Percentiles rank a stretch among this genome's conserved stretches.
Evolutionary conservation across 495 filamentous ascomycete species (phyloP).

Genomic region (Lepraria neglecta): DNA sequence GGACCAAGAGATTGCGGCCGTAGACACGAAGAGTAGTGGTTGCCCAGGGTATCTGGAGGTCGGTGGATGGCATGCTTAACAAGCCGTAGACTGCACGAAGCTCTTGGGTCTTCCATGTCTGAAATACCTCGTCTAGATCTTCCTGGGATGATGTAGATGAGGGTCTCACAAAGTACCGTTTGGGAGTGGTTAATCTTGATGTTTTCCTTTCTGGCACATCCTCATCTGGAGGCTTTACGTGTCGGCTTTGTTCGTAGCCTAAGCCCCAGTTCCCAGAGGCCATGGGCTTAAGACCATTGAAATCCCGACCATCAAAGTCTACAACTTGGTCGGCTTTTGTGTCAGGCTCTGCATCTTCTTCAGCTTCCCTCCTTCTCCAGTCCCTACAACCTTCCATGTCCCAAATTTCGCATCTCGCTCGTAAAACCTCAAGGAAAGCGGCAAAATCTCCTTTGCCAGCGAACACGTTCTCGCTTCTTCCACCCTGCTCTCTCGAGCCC

Average conservation of each 20-base stretch:
- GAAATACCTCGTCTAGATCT: neutral
- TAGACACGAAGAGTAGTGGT: conserved; percentile 50
- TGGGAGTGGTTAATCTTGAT: conserved; percentile 8
- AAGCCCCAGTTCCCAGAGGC: conserved; percentile 22
- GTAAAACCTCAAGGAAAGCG: conserved; percentile 59
- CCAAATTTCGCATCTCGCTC: conserved; percentile 64
- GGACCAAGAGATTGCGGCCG: conserved; percentile 50
- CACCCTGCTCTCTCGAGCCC: conserved; percentile 34
- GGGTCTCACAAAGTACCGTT: conserved; percentile 11
- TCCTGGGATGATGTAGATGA: conserved; percentile 1
- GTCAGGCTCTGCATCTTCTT: conserved; percentile 20
- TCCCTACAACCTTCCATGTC: conserved; percentile 62
- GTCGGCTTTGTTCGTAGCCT: conserved; percentile 26
- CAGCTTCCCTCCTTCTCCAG: conserved; percentile 52
- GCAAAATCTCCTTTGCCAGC: conserved; percentile 57
- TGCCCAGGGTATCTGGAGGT: conserved; percentile 36
- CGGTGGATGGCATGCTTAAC: neutral
- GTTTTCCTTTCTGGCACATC: neutral
- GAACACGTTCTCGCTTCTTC: conserved; percentile 35
- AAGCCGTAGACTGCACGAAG: neutral
- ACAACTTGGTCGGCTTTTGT: neutral
- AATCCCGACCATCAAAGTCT: conserved; percentile 7
- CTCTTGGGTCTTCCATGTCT: conserved; percentile 15
- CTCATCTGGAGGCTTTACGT: conserved; percentile 8
- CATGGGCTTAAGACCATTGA: conserved; percentile 21